phyloP scores from a whole-genome alignment of 257 asterid species.

The Solanum microdontum region DNA sequence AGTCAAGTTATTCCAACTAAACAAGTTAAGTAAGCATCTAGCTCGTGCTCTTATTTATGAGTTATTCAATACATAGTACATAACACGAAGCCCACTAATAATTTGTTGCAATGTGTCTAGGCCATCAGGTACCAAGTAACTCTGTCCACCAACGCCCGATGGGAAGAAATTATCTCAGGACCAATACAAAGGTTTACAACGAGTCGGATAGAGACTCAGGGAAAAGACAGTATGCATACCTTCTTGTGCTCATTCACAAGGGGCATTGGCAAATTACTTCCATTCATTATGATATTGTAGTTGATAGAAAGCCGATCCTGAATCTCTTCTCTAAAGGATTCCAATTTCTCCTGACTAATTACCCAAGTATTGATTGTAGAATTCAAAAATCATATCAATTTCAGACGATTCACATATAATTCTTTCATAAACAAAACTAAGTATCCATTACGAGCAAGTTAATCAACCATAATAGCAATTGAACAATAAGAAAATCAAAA shows the following conservation, averaged over 20 bases:
- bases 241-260: slow-evolving; percentile 28
- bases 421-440: neutral
- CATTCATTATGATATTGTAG: slow-evolving; percentile 76
- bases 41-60: too few species aligned
- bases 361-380: slow-evolving; percentile 65
- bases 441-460: neutral
- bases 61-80: too few species aligned
- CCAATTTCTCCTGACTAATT: slow-evolving; percentile 70
- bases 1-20: too few species aligned
- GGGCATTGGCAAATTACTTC: slow-evolving; percentile 30
- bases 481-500: neutral
- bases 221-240: slow-evolving; percentile 26
- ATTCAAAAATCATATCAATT: neutral
- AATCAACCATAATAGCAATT: neutral
- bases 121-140: too few species aligned
- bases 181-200: neutral
- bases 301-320: slow-evolving; percentile 54
- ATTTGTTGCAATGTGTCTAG: too few species aligned
- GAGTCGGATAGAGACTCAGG: neutral
- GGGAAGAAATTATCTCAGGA: neutral
- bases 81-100: too few species aligned
- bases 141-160: too few species aligned
- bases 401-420: neutral
- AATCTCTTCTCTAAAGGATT: slow-evolving; percentile 10
- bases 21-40: too few species aligned